phyloP scores from a whole-genome alignment of 495 filamentous ascomycete genomes.

The Penicillium mononematosum region DNA sequence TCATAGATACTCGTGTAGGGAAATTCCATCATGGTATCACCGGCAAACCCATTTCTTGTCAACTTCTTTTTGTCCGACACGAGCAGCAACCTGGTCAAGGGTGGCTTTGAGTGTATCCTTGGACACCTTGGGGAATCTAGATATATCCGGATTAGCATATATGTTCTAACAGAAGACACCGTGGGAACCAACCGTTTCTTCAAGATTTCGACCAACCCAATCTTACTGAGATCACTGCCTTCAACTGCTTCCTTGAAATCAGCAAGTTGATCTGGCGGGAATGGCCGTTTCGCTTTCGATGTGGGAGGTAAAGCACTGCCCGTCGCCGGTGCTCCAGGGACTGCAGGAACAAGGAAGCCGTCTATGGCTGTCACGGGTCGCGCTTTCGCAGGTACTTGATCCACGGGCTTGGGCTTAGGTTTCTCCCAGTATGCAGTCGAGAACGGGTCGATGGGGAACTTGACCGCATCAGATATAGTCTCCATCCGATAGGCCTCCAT shows the following conservation, averaged over 20 bases:
- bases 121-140: slow-evolving; percentile 66
- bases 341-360: slow-evolving; percentile 23
- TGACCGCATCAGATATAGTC: slow-evolving; percentile 57
- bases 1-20: slow-evolving; percentile 5
- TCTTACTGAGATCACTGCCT: slow-evolving; percentile 71
- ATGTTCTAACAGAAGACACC: not conserved
- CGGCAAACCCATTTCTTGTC: slow-evolving; percentile 64
- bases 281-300: slow-evolving; percentile 36
- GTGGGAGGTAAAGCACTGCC: slow-evolving; percentile 14
- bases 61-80: slow-evolving; percentile 59
- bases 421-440: slow-evolving; percentile 76
- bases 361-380: slow-evolving; percentile 15
- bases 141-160: slow-evolving; percentile 10
- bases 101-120: slow-evolving; percentile 73
- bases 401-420: slow-evolving; percentile 32
- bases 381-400: slow-evolving; percentile 9
- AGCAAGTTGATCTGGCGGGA: slow-evolving; percentile 59
- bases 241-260: slow-evolving; percentile 72
- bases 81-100: slow-evolving; percentile 64
- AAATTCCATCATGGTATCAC: slow-evolving; percentile 12
- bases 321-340: slow-evolving; percentile 13
- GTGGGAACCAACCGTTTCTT: slow-evolving; percentile 56
- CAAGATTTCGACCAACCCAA: slow-evolving; percentile 71
- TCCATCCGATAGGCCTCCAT: slow-evolving; percentile 64
- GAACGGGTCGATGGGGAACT: slow-evolving; percentile 77